A percentile compares a stretch with the other conserved stretches of the same genome.
phyloP scores from a whole-genome alignment of 2,329 filamentous ascomycete genomes.

The Cladosporium velox region DNA sequence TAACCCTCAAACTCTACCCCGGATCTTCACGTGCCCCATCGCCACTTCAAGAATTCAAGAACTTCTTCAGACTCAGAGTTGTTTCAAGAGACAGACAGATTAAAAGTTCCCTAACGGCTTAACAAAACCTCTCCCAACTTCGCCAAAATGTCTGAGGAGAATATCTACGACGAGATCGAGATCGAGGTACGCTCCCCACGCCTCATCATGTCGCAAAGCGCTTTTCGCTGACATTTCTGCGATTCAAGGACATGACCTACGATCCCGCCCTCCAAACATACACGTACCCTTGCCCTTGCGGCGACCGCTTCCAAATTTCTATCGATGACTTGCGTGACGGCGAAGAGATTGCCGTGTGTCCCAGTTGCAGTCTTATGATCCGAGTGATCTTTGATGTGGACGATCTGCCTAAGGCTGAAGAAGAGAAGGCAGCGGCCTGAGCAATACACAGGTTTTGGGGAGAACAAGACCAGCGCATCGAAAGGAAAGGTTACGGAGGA shows the following conservation, averaged over 20 bases:
- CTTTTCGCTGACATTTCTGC: conserved; percentile 1
- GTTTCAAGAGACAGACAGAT: neutral
- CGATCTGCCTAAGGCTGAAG: conserved; percentile 53
- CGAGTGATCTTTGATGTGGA: conserved; percentile 82
- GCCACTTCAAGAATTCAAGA: conserved; percentile 8
- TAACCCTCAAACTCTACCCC: conserved; percentile 8
- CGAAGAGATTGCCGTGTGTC: conserved; percentile 93
- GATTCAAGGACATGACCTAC: conserved; percentile 78
- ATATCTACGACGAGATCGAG: conserved; percentile 94
- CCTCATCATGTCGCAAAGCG: neutral
- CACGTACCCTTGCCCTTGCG: conserved; percentile 95
- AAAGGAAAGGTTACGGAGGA: neutral
- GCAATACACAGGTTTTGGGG: neutral
- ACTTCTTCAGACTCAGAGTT: conserved; percentile 9
- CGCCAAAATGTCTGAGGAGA: conserved; percentile 32
- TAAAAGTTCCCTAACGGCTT: neutral
- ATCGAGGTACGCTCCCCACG: conserved; percentile 65
- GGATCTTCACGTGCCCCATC: conserved; percentile 6
- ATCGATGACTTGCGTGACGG: conserved; percentile 83
- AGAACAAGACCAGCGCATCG: neutral
- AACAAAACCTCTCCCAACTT: neutral
- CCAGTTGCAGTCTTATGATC: conserved; percentile 96
- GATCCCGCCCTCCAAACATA: conserved; percentile 82
- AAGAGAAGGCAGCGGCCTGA: conserved; percentile 29
- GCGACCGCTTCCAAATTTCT: conserved; percentile 91